Conservation (phyloP, 495 filamentous ascomycete genomes). For the Neurospora sp. region DNA sequence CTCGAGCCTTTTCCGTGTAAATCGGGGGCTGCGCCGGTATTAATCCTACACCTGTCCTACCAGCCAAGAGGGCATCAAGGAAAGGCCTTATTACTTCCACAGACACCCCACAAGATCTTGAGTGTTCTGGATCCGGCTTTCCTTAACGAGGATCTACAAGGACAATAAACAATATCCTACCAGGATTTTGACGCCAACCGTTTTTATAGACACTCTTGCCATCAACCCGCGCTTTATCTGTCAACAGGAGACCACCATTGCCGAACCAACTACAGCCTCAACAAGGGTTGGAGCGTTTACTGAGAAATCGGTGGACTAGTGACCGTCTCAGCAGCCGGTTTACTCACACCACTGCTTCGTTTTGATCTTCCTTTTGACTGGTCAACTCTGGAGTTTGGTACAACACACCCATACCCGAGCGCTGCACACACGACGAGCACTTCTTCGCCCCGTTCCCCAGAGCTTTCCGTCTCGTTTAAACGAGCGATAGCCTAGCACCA, state of each 20-base stretch:
- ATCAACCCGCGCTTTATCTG: neutral
- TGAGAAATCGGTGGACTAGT: slow-evolving; percentile 10
- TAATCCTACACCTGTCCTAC: slow-evolving; percentile 41
- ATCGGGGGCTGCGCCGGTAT: slow-evolving; percentile 38
- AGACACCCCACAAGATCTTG: slow-evolving; percentile 27
- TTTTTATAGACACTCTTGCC: neutral
- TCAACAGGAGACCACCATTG: neutral
- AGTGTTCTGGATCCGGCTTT: neutral
- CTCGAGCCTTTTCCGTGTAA: slow-evolving; percentile 39
- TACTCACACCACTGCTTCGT: slow-evolving; percentile 8
- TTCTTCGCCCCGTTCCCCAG: neutral
- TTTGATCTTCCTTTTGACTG: slow-evolving; percentile 26
- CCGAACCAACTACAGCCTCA: neutral
- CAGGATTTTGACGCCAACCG: neutral
- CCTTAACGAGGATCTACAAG: neutral
- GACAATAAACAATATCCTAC: neutral
- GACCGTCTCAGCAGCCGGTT: neutral
- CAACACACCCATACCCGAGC: slow-evolving; percentile 11
- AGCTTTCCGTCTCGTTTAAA: slow-evolving; percentile 14
- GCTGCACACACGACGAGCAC: neutral
- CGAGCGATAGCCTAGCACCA: neutral
- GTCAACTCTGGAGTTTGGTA: slow-evolving; percentile 16
- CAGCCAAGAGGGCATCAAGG: slow-evolving; percentile 33
- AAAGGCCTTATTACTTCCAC: slow-evolving; percentile 35
- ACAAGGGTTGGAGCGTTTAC: neutral